phyloP scores from a whole-genome alignment of 495 filamentous ascomycete genomes.

The Aspergillus diversus region DNA sequence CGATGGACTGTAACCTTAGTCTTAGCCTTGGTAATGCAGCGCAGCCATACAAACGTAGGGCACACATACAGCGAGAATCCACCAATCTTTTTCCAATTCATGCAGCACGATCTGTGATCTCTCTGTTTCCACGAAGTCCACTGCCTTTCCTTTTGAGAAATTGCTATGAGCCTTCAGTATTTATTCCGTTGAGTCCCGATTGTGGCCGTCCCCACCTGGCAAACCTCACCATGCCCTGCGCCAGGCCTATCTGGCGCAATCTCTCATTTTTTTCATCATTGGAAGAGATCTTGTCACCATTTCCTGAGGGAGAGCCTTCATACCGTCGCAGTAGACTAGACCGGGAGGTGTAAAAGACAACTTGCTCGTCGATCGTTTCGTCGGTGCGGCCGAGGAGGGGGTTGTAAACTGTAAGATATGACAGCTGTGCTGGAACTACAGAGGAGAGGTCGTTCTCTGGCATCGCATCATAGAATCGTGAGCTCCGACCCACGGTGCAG shows the following conservation, averaged over 20 bases:
- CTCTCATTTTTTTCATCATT: conserved; percentile 76
- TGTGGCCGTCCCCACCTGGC: conserved; percentile 57
- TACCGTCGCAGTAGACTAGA: conserved; percentile 34
- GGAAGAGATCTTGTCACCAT: conserved; percentile 57
- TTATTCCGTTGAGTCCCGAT: conserved; percentile 9
- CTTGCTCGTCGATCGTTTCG: conserved; percentile 85
- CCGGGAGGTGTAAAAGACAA: conserved; percentile 81
- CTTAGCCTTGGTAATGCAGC: conserved; percentile 4
- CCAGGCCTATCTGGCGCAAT: conserved; percentile 91
- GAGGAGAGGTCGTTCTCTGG: conserved; percentile 41
- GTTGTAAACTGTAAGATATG: conserved; percentile 92
- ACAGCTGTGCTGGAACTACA: conserved; percentile 78
- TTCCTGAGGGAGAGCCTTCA: conserved; percentile 42
- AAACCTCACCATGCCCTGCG: conserved; percentile 96
- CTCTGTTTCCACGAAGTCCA: conserved; percentile 90
- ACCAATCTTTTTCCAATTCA: conserved; percentile 90
- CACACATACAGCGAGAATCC: conserved; percentile 80
- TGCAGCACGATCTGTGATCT: conserved; percentile 80
- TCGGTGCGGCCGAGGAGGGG: conserved; percentile 85
- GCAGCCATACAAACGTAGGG: conserved; percentile 22
- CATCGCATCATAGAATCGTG: conserved; percentile 39
- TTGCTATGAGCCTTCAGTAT: conserved; percentile 50
- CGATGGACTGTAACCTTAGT: conserved; percentile 62
- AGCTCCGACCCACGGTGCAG: conserved; percentile 23
- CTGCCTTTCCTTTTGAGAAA: conserved; percentile 74